Conservation (phyloP, 768 basidiomycete genomes). For the Termitomyces eurrhizus region DNA sequence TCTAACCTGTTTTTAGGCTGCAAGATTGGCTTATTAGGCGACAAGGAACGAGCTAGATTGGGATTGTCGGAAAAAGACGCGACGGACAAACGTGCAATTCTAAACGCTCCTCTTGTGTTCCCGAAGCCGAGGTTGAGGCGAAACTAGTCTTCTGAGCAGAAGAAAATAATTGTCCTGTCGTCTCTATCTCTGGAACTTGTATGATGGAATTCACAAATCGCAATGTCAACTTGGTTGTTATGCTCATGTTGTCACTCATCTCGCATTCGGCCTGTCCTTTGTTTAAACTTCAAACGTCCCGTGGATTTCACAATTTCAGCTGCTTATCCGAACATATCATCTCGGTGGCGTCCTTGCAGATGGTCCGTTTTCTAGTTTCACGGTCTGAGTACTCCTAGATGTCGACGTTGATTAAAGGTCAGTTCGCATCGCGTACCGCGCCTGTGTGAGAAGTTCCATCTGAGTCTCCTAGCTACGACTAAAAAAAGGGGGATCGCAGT, state of each 20-base stretch:
- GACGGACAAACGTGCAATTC: conserved; percentile 65
- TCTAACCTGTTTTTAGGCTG: conserved; percentile 49
- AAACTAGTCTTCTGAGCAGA: conserved; percentile 18
- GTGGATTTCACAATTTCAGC: neutral
- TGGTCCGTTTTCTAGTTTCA: neutral
- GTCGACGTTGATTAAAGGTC: neutral
- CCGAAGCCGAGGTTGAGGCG: conserved; percentile 56
- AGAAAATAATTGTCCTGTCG: neutral
- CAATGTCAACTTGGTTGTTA: neutral
- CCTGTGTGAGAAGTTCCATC: neutral
- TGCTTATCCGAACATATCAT: neutral
- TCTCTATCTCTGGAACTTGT: neutral
- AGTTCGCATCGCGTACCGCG: neutral
- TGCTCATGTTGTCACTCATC: neutral
- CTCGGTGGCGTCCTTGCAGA: neutral
- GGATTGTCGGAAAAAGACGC: conserved; percentile 63
- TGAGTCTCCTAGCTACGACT: too few species aligned
- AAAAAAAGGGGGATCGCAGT: too few species aligned
- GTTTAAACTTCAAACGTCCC: neutral
- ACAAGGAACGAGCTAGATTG: conserved; percentile 63
- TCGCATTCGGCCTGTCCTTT: neutral
- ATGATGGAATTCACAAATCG: neutral
- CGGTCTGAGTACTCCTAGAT: neutral
- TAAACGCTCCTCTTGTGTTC: conserved; percentile 77
- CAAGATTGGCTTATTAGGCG: conserved; percentile 52